Base-by-base conservation (phyloP, 2,329 filamentous ascomycete species). In the Exophiala xenobiotica region DNA sequence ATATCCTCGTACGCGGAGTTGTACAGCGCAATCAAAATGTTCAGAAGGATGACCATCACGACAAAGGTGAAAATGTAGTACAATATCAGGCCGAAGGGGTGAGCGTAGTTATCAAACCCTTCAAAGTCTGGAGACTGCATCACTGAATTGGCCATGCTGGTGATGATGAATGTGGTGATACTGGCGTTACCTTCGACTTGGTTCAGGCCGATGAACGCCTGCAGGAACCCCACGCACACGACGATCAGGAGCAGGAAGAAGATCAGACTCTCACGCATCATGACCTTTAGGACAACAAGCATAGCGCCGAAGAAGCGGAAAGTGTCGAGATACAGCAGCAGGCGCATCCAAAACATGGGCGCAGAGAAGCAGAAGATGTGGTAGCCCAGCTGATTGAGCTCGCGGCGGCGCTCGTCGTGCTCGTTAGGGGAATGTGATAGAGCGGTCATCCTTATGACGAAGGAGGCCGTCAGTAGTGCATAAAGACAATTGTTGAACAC, bases 31-130 rank as follows among this genome's bases (percentile, higher is more conserved):
- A 99, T 97, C 51, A 99, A 82, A 63, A 99, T 90, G 68, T 99
- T 99, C 61, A 99, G 82, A 20, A 97, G 77, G 50, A 99, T 78
- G 58, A 93, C 91, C 87, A 96, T 96, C 64, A 99, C 88, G 31
- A 97, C 85, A 65, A 99, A 99, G 14, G 92, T 95, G 70, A 96
- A 99, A 66, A 95, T 82, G 74, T 99, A 99, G 75, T 99, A 99
- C 7, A 99, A 84, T 24, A 96, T 88, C 44, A 96, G 81, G 6
- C 93, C 93, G 68, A 96, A 99, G 0, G 93, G 93, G 9, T 88
- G 90, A 18, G 87, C 88, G 67, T 97, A 99, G 19, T 85, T 80
- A 59, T 96, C 90, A 64, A 97, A 97, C 0, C 86, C 88, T 4
- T 79, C 76, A 55, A 99, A 97, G 59, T 97, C 91, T 0, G 93